phyloP scores from a whole-genome alignment of 345 rosid genomes.

The Diplotaxis tenuifolia region DNA sequence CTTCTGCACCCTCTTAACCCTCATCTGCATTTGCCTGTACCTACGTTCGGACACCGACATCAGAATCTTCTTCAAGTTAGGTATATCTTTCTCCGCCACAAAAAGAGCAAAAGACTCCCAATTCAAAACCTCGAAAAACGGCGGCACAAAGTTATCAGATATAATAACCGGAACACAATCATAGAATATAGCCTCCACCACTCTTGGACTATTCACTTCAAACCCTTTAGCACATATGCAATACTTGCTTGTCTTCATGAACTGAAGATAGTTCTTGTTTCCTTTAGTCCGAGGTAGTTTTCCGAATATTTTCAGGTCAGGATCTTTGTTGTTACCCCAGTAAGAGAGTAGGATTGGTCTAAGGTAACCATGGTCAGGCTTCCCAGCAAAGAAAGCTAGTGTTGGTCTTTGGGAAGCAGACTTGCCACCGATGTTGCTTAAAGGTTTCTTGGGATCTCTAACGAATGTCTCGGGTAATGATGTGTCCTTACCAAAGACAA shows the following conservation, averaged over 20 bases:
- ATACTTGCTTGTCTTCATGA: constrained; percentile 91
- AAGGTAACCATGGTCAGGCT: constrained; percentile 71
- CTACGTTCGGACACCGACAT: constrained; percentile 57
- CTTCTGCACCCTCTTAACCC: constrained; percentile 74
- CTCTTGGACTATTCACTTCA: constrained; percentile 89
- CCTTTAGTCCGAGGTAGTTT: constrained; percentile 56
- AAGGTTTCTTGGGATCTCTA: constrained; percentile 49
- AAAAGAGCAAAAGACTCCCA: constrained; percentile 92
- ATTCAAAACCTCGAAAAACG: constrained; percentile 73
- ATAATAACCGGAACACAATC: constrained; percentile 90
- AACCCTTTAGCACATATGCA: constrained; percentile 89
- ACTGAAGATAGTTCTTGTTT: constrained; percentile 57
- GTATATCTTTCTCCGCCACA: constrained; percentile 77
- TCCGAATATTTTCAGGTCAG: constrained; percentile 80
- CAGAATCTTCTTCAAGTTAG: constrained; percentile 75
- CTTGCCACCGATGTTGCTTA: constrained; percentile 65
- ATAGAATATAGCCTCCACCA: constrained; percentile 88
- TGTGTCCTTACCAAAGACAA: constrained; percentile 74
- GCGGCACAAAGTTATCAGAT: constrained; percentile 89
- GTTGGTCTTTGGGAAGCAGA: constrained; percentile 58
- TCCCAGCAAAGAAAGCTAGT: constrained; percentile 89
- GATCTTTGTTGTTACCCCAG: constrained; percentile 79
- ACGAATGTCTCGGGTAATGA: constrained; percentile 81
- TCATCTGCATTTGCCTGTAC: constrained; percentile 64
- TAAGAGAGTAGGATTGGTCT: constrained; percentile 72